phyloP scores from a whole-genome alignment of 306 rosid species.

The Canavalia ensiformis region DNA sequence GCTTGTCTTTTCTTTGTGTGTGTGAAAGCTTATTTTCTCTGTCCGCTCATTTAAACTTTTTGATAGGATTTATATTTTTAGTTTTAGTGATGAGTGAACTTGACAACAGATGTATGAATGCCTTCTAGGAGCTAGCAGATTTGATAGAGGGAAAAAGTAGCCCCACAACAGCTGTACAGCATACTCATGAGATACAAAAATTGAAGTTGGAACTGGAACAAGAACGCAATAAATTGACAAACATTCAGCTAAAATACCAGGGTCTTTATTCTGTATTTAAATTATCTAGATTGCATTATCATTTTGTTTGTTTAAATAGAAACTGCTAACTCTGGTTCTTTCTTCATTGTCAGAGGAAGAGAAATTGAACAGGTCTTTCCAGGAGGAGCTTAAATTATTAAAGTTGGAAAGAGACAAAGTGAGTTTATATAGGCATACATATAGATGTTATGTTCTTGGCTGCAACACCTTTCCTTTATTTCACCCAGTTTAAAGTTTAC shows the following conservation, averaged over 20 bases:
- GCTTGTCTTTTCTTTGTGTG: neutral
- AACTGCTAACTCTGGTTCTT: conserved; percentile 36
- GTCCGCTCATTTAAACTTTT: conserved; percentile 18
- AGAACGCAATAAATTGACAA: conserved; percentile 63
- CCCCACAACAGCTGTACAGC: conserved; percentile 54
- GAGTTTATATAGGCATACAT: conserved; percentile 54
- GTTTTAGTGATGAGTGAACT: conserved; percentile 86
- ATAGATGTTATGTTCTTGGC: conserved; percentile 27
- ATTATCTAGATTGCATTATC: conserved; percentile 36
- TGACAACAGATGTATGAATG: conserved; percentile 99
- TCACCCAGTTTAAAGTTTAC: conserved; percentile 5
- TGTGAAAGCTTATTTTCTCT: conserved; percentile 11
- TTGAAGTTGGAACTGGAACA: conserved; percentile 74
- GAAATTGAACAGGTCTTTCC: conserved; percentile 70
- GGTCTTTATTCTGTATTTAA: conserved; percentile 57
- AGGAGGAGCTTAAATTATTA: conserved; percentile 73
- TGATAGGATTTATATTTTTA: conserved; percentile 40
- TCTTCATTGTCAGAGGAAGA: conserved; percentile 73
- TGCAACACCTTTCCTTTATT: conserved; percentile 31
- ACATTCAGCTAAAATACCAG: conserved; percentile 60
- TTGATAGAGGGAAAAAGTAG: conserved; percentile 64
- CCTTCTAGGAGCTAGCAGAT: conserved; percentile 99
- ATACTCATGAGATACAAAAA: conserved; percentile 63
- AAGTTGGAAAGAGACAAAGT: conserved; percentile 74
- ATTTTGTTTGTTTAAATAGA: conserved; percentile 24